Evolutionary conservation across 1,284 basidiomycete genomes (phyloP).

Genomic region (Cystobasidiaceae sp.): DNA sequence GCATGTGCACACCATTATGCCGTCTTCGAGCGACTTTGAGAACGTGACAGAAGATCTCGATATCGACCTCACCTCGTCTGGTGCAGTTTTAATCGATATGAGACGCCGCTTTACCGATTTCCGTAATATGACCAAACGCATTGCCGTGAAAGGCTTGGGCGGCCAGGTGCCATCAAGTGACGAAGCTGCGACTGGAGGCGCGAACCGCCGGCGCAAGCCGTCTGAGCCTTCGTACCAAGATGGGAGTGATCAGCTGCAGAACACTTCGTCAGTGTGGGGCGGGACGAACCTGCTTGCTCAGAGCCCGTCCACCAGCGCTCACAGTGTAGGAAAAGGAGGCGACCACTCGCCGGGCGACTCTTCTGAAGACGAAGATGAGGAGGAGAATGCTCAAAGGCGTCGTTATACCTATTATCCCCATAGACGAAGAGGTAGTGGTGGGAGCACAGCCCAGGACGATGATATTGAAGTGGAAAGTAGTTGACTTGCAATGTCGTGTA

Average conservation of each 20-base stretch:
- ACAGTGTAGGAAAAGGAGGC: background rate
- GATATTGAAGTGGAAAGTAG: too few relatives aligned
- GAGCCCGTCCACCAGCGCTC: background rate
- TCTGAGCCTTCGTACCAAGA: constrained; percentile 1
- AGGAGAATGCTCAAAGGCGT: background rate
- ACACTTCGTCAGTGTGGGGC: constrained; percentile 9
- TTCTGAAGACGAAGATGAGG: constrained; percentile 14
- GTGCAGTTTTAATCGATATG: constrained; percentile 28
- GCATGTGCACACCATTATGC: constrained; percentile 2
- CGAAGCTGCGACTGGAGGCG: background rate
- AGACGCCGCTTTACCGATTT: constrained; percentile 22
- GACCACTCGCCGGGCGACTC: constrained; percentile 5
- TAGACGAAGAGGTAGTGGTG: background rate
- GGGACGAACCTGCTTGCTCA: constrained; percentile 1
- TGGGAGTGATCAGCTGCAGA: constrained; percentile 3
- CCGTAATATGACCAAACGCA: constrained; percentile 20
- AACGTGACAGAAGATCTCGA: constrained; percentile 6
- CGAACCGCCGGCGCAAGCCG: background rate
- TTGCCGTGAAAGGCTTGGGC: constrained; percentile 14
- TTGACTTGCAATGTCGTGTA: too few relatives aligned
- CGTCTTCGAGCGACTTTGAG: constrained; percentile 22
- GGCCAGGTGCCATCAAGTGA: background rate
- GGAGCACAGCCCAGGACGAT: background rate
- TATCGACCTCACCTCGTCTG: constrained; percentile 23
- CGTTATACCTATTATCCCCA: constrained; percentile 13